These are phyloP conservation scores for Arabidopsis arenosa DNA, from an alignment of 345 rosid species.

Conservation along the genomic window DNA sequence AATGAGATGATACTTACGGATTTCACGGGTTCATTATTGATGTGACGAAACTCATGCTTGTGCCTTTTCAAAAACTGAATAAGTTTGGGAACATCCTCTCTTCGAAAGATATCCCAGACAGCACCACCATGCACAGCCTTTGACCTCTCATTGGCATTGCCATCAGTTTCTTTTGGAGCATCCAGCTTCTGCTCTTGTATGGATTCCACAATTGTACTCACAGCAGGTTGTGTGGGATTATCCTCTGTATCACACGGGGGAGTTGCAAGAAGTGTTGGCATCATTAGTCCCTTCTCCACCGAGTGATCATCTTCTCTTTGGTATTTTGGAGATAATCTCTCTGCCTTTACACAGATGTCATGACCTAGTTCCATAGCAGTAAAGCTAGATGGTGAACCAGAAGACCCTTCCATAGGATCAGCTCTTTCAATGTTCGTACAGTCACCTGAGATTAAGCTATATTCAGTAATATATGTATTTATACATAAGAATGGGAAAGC, in stretches of 20 bases:
- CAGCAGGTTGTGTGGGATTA: no score
- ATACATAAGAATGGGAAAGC: background rate
- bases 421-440: background rate
- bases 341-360: background rate
- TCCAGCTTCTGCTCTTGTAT: conserved; percentile 31
- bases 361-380: conserved; percentile 19
- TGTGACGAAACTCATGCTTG: conserved; percentile 71
- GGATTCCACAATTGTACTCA: background rate
- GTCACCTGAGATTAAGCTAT: conserved; percentile 29
- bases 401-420: conserved; percentile 31
- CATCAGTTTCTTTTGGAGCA: conserved; percentile 12
- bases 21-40: conserved; percentile 37
- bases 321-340: no score
- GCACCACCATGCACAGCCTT: conserved; percentile 57
- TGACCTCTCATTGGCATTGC: conserved; percentile 11
- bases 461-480: conserved; percentile 15
- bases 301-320: no score
- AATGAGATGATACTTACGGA: conserved; percentile 28
- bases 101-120: conserved; percentile 76
- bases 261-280: no score
- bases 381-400: conserved; percentile 7
- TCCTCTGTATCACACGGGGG: no score
- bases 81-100: conserved; percentile 79
- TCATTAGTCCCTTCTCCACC: no score
- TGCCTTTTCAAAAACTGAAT: conserved; percentile 67